Evolutionary conservation across 2,329 filamentous ascomycete species (phyloP), one percentile per base, ranked within the genome.

Genomic region (Pezicula radicicola): DNA sequence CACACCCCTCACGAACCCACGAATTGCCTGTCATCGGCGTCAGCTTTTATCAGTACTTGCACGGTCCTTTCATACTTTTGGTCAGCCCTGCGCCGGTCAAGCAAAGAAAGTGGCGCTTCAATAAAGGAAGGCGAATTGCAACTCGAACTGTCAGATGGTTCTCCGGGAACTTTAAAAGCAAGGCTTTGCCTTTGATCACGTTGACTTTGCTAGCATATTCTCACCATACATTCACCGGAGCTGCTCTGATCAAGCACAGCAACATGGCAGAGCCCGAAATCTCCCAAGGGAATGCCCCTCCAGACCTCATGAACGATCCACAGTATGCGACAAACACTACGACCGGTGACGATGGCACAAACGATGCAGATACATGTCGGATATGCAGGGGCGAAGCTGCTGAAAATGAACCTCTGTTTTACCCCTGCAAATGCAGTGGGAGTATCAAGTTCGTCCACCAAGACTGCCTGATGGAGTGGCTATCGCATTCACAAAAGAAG

Each of bases 371-470:
- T 66, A 95, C 91, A n/a, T 99, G 94, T 75, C 87, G 94, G 55
- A 99, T 99, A 76, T 99, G 94, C 72, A 84, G 95, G 61, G 91
- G 90, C 48, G 95, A 99, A 70, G 91, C 83, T 50, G 89, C 88
- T 1, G 71, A 79, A 4, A 81, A 89, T 4, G 94, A 97, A 67
- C 91, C 91, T 53, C 80, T 99, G 37, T 99, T 96, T 75, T 94
- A 95, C 67, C 94, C 94, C 6, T 99, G 94, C 85, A 97, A 97
- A 77, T 99, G 94, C 75, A 97, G 91, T 67, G 94, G 94, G 52
- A 97, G 93, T 73, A 99, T 99, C 75, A 97, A 96, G 75, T 96
- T 88, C 66, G 94, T 99, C 55, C 94, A 99, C 70, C 94, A 99
- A 72, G 89, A 95, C 68, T 99, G 94, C 69, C 75, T 99, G 71